Percentiles rank a stretch among this genome's conserved stretches.
Conservation (phyloP, 2,329 filamentous ascomycete genomes). For the Aspergillus phoenicis region DNA sequence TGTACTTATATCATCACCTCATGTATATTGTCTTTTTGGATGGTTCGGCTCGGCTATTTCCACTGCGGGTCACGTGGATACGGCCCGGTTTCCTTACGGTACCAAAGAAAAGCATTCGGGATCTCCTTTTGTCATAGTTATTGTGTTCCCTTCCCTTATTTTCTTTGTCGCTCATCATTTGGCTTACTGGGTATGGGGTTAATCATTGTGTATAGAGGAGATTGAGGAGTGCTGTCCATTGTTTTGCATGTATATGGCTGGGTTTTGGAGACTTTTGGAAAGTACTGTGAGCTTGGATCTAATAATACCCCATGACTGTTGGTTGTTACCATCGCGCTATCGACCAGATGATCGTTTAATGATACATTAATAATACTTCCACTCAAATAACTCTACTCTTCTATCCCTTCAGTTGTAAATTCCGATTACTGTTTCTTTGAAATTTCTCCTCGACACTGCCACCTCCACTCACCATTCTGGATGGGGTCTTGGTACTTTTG, state of each 20-base stretch:
- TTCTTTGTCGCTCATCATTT: conserved; percentile 3
- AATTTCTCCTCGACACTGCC: not conserved
- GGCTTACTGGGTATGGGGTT: not conserved
- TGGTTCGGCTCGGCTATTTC: conserved; percentile 11
- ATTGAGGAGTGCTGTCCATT: conserved; percentile 10
- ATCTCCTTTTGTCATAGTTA: not conserved
- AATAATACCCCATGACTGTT: conserved; percentile 28
- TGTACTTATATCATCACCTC: conserved; percentile 22
- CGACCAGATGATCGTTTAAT: conserved; percentile 5
- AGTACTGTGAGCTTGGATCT: conserved; percentile 21
- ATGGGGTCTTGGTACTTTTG: not conserved
- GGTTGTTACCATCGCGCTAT: conserved; percentile 2
- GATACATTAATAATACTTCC: conserved; percentile 7
- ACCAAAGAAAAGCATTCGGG: conserved; percentile 11
- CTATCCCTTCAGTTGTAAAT: not conserved
- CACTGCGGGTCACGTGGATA: conserved; percentile 24
- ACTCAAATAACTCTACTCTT: not conserved
- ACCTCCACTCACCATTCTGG: no score
- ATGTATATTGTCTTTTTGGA: conserved; percentile 18
- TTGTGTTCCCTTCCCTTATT: conserved; percentile 9
- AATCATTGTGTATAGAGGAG: conserved; percentile 19
- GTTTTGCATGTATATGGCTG: conserved; percentile 18
- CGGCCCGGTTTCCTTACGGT: conserved; percentile 8
- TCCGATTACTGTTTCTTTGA: not conserved
- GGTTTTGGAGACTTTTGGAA: conserved; percentile 2